Percentiles rank a stretch among this genome's conserved stretches.
These are phyloP conservation scores for Pyrenula aspistea DNA, from an alignment of 495 filamentous ascomycete species.

Conservation along the genomic window DNA sequence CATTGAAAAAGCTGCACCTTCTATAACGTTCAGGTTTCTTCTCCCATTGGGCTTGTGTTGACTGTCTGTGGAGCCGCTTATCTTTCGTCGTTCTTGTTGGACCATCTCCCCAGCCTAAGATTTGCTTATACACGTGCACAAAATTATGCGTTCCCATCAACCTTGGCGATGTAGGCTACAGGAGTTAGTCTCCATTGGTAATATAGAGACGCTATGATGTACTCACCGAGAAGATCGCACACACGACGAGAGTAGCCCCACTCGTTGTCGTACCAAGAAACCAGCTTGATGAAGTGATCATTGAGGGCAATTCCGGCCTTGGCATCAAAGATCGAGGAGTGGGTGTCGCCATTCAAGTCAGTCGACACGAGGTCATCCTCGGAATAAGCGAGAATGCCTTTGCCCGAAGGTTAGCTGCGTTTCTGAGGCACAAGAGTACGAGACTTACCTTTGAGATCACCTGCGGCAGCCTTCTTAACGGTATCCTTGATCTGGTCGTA, in stretches of 20 bases:
- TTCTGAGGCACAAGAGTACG: too few species aligned
- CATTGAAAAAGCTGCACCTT: background rate
- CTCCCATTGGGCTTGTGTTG: background rate
- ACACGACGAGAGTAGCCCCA: conserved; percentile 99
- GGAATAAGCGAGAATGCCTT: conserved; percentile 84
- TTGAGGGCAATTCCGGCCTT: conserved; percentile 99
- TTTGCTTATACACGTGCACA: conserved; percentile 13
- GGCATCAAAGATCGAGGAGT: conserved; percentile 97
- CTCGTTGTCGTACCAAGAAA: conserved; percentile 97
- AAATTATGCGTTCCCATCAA: conserved; percentile 46
- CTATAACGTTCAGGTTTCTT: background rate
- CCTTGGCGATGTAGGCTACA: conserved; percentile 74
- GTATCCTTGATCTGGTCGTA: conserved; percentile 92
- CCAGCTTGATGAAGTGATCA: conserved; percentile 95
- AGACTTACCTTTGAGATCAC: conserved; percentile 69
- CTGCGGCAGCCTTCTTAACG: conserved; percentile 81
- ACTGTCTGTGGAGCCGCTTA: background rate
- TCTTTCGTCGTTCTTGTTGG: background rate
- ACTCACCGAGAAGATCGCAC: conserved; percentile 71
- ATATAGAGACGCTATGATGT: background rate
- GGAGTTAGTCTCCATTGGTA: conserved; percentile 6
- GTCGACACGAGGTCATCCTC: conserved; percentile 95
- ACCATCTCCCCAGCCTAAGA: background rate
- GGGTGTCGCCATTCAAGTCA: conserved; percentile 81
- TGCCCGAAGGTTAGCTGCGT: too few species aligned